These are phyloP conservation scores for Diophrys appendiculata DNA, from an alignment of 73 alveolate genomes.

Conservation along the genomic window DNA sequence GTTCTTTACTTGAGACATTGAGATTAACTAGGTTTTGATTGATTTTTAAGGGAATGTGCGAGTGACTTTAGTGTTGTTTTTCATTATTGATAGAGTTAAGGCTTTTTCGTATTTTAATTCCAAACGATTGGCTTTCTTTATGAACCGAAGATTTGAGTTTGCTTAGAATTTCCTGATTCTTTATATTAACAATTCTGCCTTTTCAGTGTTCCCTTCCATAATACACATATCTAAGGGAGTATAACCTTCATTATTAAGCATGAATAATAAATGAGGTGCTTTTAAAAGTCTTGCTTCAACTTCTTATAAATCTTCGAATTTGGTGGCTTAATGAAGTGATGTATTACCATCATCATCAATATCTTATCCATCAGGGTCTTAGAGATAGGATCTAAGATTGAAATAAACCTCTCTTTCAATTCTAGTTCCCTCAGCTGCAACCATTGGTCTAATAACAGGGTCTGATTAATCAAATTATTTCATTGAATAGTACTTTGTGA, in stretches of 20 bases:
- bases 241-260: slow-evolving; percentile 42
- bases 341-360: slow-evolving; percentile 68
- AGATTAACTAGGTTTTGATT: slow-evolving; percentile 39
- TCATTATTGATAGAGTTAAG: slow-evolving; percentile 42
- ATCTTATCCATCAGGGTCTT: slow-evolving; percentile 48
- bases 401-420: slow-evolving; percentile 32
- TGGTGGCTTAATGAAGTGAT: slow-evolving; percentile 42
- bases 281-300: slow-evolving; percentile 29
- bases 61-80: slow-evolving; percentile 36
- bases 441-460: slow-evolving; percentile 35
- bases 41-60: slow-evolving; percentile 43
- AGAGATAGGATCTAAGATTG: slow-evolving; percentile 35
- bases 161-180: slow-evolving; percentile 35
- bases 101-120: slow-evolving; percentile 62
- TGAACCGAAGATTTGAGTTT: slow-evolving; percentile 29
- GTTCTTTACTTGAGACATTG: slow-evolving; percentile 44
- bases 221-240: slow-evolving; percentile 55
- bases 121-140: slow-evolving; percentile 48
- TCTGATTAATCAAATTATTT: slow-evolving; percentile 37
- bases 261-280: slow-evolving; percentile 54
- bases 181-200: slow-evolving; percentile 37
- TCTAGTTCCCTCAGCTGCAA: slow-evolving; percentile 8
- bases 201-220: slow-evolving; percentile 31
- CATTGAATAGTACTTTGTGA: slow-evolving; percentile 23
- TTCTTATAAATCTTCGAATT: slow-evolving; percentile 22